These are phyloP conservation scores for Boletus subcaerulescens DNA, from an alignment of 768 basidiomycete species.

Conservation along the genomic window DNA sequence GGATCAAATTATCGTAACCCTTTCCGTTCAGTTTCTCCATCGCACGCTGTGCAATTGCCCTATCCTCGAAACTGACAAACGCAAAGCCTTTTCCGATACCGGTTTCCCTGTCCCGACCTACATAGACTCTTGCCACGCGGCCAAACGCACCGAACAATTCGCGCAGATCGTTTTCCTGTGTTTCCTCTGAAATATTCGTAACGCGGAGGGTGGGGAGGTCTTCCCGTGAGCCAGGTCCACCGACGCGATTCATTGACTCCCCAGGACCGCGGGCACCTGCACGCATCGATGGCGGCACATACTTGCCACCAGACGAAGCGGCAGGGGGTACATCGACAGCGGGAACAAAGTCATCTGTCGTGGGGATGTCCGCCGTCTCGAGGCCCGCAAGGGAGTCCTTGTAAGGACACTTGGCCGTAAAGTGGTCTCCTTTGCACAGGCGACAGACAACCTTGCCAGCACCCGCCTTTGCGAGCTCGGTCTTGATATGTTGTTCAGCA, in stretches of 20 bases:
- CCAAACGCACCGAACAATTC: slow-evolving; percentile 89
- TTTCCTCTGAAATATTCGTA: slow-evolving; percentile 95
- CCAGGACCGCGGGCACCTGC: slow-evolving; percentile 64
- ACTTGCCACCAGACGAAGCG: slow-evolving; percentile 65
- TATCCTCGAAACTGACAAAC: slow-evolving; percentile 93
- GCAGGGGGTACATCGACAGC: slow-evolving; percentile 31
- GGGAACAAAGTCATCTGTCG: slow-evolving; percentile 36
- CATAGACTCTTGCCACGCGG: slow-evolving; percentile 83
- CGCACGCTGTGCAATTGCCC: slow-evolving; percentile 75
- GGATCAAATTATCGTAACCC: slow-evolving; percentile 90
- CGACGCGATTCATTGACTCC: slow-evolving; percentile 59
- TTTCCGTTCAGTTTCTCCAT: slow-evolving; percentile 89
- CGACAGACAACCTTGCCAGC: slow-evolving; percentile 90
- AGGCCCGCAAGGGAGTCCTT: slow-evolving; percentile 87
- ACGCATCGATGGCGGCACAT: slow-evolving; percentile 93
- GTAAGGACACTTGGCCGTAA: slow-evolving; percentile 98
- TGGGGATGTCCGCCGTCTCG: slow-evolving; percentile 49
- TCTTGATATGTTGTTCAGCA: slow-evolving; percentile 64
- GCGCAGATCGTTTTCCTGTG: slow-evolving; percentile 89
- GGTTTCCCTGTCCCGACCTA: slow-evolving; percentile 92
- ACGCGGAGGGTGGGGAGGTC: slow-evolving; percentile 96
- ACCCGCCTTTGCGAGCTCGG: slow-evolving; percentile 65
- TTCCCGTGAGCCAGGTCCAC: slow-evolving; percentile 61
- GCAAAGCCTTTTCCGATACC: slow-evolving; percentile 96
- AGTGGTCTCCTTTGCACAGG: slow-evolving; percentile 95